Evolutionary conservation across 192 early-diverging fungal species (phyloP), one percentile per base, ranked within the genome.

Genomic region (Glomus cerebriforme): DNA sequence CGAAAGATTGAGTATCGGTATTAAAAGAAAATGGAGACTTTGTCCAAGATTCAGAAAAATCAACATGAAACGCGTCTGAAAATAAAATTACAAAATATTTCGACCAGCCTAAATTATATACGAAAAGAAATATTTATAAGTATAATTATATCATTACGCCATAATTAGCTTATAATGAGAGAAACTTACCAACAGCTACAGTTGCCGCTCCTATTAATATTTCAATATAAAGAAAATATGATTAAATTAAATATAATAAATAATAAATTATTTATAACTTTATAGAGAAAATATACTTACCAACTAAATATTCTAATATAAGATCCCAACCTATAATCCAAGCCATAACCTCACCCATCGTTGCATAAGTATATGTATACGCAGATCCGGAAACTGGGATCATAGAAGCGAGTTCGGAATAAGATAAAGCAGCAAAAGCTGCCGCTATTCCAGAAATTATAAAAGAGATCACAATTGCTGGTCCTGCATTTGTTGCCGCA

Each of bases 271-370:
- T 39, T 39, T 39, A 39, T 39, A 5, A 5, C 3, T 39, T 5
- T 39, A 39, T 39, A 39, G 7, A 39, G 37, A 2, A 39, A 5
- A 2, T 5, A 39, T 39, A 39, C 7, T 54, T 17, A 54, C 49
- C 49, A 15, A 96, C 91, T 82, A 96, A 85, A 82, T 95, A 97
- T 85, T 97, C 96, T 34, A 97, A 83, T 13, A 95, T 92, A 32
- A 97, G 82, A 83, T 96, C 93, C 96, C 96, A 97, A 10, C 94
- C 95, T 77, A 96, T 92, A 47, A 95, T 92, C 96, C 96, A 97
- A 3, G 91, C 95, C 22, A 95, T 77, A 27, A 96, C 79, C 84
- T 97, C 96, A 12, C 96, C 96, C 77, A 96, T 83, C 0, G 95
- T 93, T 12, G 93, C 93, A 69, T 96, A 97, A 1, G 92, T 88